Evolutionary conservation across 352 stramenopile species (phyloP), one percentile per base, ranked within the genome.

Genomic region (Phytophthora boehmeriae): DNA sequence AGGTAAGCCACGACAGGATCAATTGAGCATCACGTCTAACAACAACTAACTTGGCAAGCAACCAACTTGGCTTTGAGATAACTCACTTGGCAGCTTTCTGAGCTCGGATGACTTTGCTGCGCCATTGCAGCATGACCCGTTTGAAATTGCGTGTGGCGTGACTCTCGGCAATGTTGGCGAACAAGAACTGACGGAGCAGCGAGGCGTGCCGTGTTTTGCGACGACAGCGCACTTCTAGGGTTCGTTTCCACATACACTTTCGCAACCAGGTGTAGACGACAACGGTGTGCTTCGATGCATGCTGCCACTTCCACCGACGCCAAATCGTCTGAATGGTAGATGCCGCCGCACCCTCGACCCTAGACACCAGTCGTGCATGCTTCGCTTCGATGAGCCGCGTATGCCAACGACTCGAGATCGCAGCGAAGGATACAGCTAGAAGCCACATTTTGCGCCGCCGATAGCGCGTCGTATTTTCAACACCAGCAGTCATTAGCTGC

Each of bases 91-190:
- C 69, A 25, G 80, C 48, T 3, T 76, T 79, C 62, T 94, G 81
- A 27, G 79, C 86, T 27, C 64, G 63, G 41, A 94, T 90, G 42
- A 94, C 80, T 51, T 91, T 91, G 55, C 49, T 46, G 19, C 85
- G 78, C 85, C 85, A 93, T 43, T 76, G 76, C 38, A 82, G 23
- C 85, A 93, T 92, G 66, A 92, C 78, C 23, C 78, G 69, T 39
- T 87, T 88, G 36, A 93, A 91, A 46, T 90, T 92, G 54, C 78
- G 71, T 2, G 69, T 86, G 54, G 89, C 83, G 23, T 73, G 67
- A 30, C 72, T 91, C 16, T 76, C 80, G 8, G 66, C 75, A 34
- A 70, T 77, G 46, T 90, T 47, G 44, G 88, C 70, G 14, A 88
- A 36, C 59, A 92, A 68, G 50, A 94, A 92, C 25, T 76, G 64